Evolutionary conservation across 345 rosid genomes (phyloP).

Genomic region (Cardamine occulta): DNA sequence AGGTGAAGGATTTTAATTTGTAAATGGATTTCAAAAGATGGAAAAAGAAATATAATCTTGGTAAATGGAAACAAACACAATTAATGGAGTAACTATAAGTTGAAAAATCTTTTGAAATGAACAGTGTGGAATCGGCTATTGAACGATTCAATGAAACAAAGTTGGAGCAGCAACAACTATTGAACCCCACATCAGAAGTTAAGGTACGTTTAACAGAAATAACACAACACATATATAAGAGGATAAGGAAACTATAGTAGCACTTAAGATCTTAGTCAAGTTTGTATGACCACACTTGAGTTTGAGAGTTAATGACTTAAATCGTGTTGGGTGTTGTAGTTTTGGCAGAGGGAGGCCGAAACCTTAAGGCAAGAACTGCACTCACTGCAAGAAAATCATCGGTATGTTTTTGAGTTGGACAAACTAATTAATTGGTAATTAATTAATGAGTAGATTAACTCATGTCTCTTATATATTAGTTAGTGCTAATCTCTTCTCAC

Average conservation of each 20-base stretch:
- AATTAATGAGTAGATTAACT: not conserved
- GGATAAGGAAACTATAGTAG: not conserved
- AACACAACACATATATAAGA: not conserved
- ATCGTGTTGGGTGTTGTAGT: slow-evolving; percentile 43
- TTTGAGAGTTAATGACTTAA: slow-evolving; percentile 17
- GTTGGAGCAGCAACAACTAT: slow-evolving; percentile 57
- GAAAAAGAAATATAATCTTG: not conserved
- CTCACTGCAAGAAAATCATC: slow-evolving; percentile 56
- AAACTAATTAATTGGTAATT: not conserved
- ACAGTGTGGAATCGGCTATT: slow-evolving; percentile 67
- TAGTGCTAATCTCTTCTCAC: not conserved
- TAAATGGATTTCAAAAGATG: not conserved
- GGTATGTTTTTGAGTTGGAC: slow-evolving; percentile 42
- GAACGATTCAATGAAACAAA: slow-evolving; percentile 63
- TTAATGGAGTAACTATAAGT: not conserved
- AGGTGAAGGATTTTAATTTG: not conserved
- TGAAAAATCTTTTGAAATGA: slow-evolving; percentile 8
- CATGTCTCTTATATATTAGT: not conserved
- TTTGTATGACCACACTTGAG: slow-evolving; percentile 14
- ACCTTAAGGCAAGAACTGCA: slow-evolving; percentile 58
- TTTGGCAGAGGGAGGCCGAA: slow-evolving; percentile 70
- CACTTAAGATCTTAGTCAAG: too few species aligned
- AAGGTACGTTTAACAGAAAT: slow-evolving; percentile 52
- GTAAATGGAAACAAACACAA: not conserved
- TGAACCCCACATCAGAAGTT: slow-evolving; percentile 60